Percentiles rank a stretch among this genome's conserved stretches.
These are phyloP conservation scores for Stemphylium beticola DNA, from an alignment of 2,329 filamentous ascomycete species.

Conservation along the genomic window DNA sequence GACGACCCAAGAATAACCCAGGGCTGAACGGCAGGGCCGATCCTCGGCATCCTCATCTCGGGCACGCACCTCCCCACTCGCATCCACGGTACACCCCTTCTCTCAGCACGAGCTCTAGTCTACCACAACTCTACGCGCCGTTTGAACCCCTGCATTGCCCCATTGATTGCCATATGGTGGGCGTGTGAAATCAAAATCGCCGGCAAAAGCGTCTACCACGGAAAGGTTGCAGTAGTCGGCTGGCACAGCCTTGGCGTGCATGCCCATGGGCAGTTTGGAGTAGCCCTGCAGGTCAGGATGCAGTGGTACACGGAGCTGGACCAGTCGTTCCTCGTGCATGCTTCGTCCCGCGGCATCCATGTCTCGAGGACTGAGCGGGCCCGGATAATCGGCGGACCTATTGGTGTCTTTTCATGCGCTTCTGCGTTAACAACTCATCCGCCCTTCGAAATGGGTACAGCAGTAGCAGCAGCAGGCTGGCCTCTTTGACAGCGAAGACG, in stretches of 20 bases:
- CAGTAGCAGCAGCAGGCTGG: background rate
- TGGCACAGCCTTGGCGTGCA: background rate
- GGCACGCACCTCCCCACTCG: background rate
- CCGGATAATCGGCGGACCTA: slow-evolving; percentile 11
- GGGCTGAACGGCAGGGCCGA: slow-evolving; percentile 2
- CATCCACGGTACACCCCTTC: background rate
- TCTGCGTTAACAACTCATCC: slow-evolving; percentile 15
- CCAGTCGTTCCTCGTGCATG: slow-evolving; percentile 17
- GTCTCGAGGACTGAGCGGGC: slow-evolving; percentile 7
- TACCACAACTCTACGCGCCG: background rate
- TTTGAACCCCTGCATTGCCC: background rate
- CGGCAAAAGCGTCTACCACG: background rate
- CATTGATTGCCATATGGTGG: background rate
- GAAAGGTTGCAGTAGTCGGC: background rate
- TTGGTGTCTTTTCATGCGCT: slow-evolving; percentile 7
- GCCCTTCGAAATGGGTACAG: slow-evolving; percentile 2
- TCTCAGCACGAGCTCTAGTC: background rate
- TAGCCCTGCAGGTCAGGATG: slow-evolving; percentile 4
- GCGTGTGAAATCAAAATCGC: background rate
- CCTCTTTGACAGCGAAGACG: slow-evolving; percentile 6
- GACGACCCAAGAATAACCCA: background rate
- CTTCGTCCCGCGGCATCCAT: slow-evolving; percentile 19
- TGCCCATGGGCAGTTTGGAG: slow-evolving; percentile 2
- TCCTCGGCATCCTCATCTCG: background rate
- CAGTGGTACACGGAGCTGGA: slow-evolving; percentile 14